These are phyloP conservation scores for Scopulariopsis brevicaulis DNA, from an alignment of 2,329 filamentous ascomycete species.

Conservation along the genomic window DNA sequence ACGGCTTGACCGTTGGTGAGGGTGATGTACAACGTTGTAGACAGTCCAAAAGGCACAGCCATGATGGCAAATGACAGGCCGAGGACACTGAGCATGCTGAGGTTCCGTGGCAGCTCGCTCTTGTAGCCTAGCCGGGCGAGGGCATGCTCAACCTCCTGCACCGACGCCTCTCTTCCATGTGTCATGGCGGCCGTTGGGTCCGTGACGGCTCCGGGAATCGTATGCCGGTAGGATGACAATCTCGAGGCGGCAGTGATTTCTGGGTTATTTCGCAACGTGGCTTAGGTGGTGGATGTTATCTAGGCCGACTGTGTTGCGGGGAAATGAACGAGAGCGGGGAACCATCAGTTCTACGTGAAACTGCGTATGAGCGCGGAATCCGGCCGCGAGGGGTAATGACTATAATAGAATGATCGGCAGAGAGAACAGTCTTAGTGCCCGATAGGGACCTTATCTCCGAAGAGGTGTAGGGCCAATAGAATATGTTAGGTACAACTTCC, in stretches of 20 bases:
- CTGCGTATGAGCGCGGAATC: no score
- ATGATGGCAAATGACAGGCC: constrained; percentile 71
- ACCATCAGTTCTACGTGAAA: not conserved
- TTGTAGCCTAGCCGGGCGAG: constrained; percentile 56
- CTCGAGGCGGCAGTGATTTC: not conserved
- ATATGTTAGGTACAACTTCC: no score
- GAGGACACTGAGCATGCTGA: constrained; percentile 57
- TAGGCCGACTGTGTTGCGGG: not conserved
- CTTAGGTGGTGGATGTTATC: no score
- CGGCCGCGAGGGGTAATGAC: not conserved
- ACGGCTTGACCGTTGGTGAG: constrained; percentile 54
- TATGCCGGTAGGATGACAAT: no score
- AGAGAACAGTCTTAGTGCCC: constrained; percentile 18
- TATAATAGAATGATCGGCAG: not conserved
- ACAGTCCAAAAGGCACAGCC: constrained; percentile 62
- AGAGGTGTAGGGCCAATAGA: no score
- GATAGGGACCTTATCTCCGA: no score
- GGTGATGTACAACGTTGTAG: constrained; percentile 59
- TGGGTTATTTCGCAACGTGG: not conserved
- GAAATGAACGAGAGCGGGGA: not conserved
- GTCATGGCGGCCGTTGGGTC: not conserved
- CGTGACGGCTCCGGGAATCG: no score
- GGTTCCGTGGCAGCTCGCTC: constrained; percentile 50
- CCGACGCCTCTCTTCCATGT: constrained; percentile 9
- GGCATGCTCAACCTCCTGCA: constrained; percentile 44